These are phyloP conservation scores for Melastoma malabathricum DNA, from an alignment of 345 rosid genomes.

Conservation along the genomic window DNA sequence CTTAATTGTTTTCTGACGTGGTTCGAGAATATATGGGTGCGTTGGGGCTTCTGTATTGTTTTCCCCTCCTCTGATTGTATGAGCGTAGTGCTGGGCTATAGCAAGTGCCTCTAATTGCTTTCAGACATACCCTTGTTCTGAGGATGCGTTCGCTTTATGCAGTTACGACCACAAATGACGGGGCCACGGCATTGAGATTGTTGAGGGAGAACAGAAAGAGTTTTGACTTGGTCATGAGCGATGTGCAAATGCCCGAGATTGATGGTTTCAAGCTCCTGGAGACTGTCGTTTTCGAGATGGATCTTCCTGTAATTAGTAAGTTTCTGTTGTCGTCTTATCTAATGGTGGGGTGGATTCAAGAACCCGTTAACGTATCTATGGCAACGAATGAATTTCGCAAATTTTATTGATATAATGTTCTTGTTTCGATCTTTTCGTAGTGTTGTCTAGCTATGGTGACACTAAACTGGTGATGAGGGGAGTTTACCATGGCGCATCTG, in stretches of 20 bases:
- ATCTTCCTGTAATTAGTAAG: conserved; percentile 47
- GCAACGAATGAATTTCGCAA: too few relatives aligned
- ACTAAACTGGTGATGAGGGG: conserved; percentile 83
- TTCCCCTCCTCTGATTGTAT: background rate
- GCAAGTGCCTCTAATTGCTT: too few relatives aligned
- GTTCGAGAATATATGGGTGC: too few relatives aligned
- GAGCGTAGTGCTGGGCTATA: too few relatives aligned
- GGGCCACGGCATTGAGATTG: conserved; percentile 16
- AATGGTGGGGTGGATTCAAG: background rate
- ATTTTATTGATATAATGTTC: background rate
- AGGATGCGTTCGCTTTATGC: conserved; percentile 6
- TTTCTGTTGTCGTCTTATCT: background rate
- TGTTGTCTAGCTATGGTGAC: conserved; percentile 81
- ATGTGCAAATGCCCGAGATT: conserved; percentile 44
- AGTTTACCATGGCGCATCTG: conserved; percentile 87
- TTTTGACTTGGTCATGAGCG: conserved; percentile 34
- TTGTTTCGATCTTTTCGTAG: conserved; percentile 19
- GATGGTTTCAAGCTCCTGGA: conserved; percentile 47
- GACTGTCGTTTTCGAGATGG: conserved; percentile 40
- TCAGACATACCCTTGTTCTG: background rate
- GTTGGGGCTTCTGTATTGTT: background rate
- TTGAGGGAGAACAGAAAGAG: conserved; percentile 25
- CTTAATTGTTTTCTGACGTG: too few relatives aligned
- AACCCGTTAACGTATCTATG: too few relatives aligned
- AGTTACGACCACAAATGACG: conserved; percentile 30